These are phyloP conservation scores for Cicer cuneatum DNA, from an alignment of 306 rosid species.

Conservation along the genomic window DNA sequence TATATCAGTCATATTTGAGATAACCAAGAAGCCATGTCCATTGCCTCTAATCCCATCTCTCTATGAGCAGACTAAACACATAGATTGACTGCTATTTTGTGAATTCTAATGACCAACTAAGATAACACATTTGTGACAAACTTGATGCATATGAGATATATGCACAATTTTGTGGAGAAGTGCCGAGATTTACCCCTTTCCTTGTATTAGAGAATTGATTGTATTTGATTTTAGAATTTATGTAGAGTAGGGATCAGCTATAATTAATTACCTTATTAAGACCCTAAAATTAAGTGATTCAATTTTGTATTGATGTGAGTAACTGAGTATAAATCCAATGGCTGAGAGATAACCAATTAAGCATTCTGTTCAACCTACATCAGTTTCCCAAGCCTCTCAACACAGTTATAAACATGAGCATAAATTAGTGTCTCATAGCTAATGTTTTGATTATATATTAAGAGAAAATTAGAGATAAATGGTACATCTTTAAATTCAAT, in stretches of 20 bases:
- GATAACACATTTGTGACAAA: not conserved
- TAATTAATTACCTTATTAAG: too few relatives aligned
- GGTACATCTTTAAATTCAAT: not conserved
- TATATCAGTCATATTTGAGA: too few relatives aligned
- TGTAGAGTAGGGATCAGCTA: not conserved
- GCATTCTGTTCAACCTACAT: not conserved
- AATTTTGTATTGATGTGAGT: not conserved
- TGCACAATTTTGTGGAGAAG: not conserved
- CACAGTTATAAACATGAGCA: not conserved
- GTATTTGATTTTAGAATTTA: not conserved
- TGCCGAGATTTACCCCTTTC: not conserved
- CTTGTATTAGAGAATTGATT: not conserved
- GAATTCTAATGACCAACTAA: conserved; percentile 1
- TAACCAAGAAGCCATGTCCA: too few relatives aligned
- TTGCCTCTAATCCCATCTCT: too few relatives aligned
- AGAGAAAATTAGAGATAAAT: not conserved
- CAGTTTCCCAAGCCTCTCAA: conserved; percentile 6
- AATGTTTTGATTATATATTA: not conserved
- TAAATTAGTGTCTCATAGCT: not conserved
- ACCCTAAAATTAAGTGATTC: not conserved
- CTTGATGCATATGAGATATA: not conserved
- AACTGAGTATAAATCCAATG: not conserved
- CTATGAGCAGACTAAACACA: too few relatives aligned
- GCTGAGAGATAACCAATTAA: not conserved
- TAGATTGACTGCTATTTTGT: not conserved